Evolutionary conservation across 768 basidiomycete genomes (phyloP), one percentile per base, ranked within the genome.

Genomic region (Clitopilus hobsonii): DNA sequence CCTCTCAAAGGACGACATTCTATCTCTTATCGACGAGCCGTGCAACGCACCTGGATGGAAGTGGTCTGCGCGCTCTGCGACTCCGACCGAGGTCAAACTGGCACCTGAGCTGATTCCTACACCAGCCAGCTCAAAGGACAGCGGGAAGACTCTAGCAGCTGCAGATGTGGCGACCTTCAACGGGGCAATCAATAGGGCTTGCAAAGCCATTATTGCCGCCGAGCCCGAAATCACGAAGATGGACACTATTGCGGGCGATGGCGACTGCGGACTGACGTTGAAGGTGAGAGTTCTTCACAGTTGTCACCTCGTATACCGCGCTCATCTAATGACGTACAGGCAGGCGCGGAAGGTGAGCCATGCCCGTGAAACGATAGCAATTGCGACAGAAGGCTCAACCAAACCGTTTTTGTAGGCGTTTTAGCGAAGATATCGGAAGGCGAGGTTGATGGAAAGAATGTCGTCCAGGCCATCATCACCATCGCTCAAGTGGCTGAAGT

Each of bases 231-330:
- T 99, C 57, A 98, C 95, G 13, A 72, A 79, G 18, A 89, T 92
- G 84, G 96, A 99, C 67, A 86, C 81, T 55, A 87, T 98, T 52
- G 90, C 91, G 1, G 95, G 95, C 24, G 95, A 98, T 64, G 95
- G 95, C 4, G 81, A 82, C 59, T 81, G 79, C 55, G 81, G 81
- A 10, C 69, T 81, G 8, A 81, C 80, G 7, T 68, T 82, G 29
- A 79, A 80, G 72, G 76, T 76, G 55, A 16, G 54, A 36, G 27
- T 48, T 24, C 23, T 48, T 16, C 20, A 23, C 45, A 6, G 26
- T 23, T 18, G 6, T 4, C 7, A 8, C 27, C 20, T 25, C 5
- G 11, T 13, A n/a, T 52, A 22, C 32, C 6, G 38, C 28, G 16
- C 38, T 55, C 23, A 29, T 24, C 24, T 56, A 30, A 23, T 36